These are phyloP conservation scores for Colletotrichum tabaci DNA, from an alignment of 2,329 filamentous ascomycete genomes.

Conservation along the genomic window DNA sequence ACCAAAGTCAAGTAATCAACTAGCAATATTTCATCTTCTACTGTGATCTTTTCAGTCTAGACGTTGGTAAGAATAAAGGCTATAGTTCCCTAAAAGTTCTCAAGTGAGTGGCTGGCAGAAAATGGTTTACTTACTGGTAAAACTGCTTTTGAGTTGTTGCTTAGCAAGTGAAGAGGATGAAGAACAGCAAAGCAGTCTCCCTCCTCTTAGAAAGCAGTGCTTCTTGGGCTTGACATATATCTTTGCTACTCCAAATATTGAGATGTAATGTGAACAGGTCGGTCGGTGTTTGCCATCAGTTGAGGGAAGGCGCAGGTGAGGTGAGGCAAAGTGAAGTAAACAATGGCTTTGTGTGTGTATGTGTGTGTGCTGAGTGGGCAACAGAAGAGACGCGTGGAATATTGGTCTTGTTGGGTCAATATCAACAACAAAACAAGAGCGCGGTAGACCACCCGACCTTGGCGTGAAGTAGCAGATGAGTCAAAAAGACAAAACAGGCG, in stretches of 20 bases:
- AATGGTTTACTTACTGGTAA: neutral
- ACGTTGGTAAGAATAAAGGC: neutral
- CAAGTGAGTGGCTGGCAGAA: neutral
- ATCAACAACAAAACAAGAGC: neutral
- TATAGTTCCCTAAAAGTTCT: no score
- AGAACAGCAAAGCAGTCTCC: neutral
- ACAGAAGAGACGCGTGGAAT: conserved; percentile 6
- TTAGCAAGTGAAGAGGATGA: neutral
- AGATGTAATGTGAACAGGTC: neutral
- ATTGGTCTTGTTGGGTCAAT: conserved; percentile 1
- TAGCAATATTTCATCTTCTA: neutral
- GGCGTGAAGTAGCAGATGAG: neutral
- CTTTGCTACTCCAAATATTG: neutral
- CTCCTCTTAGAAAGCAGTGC: neutral
- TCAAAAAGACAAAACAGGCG: neutral
- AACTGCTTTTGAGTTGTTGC: neutral
- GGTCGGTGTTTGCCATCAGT: neutral
- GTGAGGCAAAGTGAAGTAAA: neutral
- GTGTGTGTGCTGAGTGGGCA: neutral
- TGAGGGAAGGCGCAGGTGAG: neutral
- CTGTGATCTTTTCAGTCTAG: neutral
- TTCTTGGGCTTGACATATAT: no score
- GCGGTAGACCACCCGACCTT: neutral
- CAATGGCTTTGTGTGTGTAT: neutral
- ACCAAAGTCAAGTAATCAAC: neutral